Base-by-base conservation (phyloP, 148 eudicot species). In the Beta vulgaris region DNA sequence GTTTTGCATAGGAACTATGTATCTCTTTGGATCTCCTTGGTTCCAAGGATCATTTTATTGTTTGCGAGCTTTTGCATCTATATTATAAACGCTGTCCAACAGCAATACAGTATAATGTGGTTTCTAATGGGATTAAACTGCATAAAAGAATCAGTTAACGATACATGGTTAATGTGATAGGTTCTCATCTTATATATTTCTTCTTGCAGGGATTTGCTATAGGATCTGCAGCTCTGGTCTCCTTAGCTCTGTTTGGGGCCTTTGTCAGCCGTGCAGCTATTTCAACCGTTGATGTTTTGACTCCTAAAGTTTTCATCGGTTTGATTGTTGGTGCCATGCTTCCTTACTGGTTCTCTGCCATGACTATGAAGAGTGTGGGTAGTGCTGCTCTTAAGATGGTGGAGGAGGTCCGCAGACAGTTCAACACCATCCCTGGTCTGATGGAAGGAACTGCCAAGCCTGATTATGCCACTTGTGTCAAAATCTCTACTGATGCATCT, bases 281-380 rank as follows among this genome's bases (percentile, higher is more conserved):
- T 75, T 57, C 86, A 42, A 88, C 87, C 5, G 94, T 92, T 2
- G 93, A 92, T 70, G 94, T 91, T 23, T 61, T 87, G 76, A 84
- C 86, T 65, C 98, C 98, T 10, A 93, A 88, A 80, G 98, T 93
- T 12, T 91, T 93, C 78, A 87, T 93, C 61, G 98, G 98, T 74
- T 68, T 93, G 81, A 21, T 93, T 31, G 96, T 91, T 48, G 98
- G 98, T 71, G 98, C 98, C 51, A 93, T 93, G 98, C 92, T 93
- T 79, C 98, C 98, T 14, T 93, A 91, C 78, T 91, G 98, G 98
- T 93, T 93, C 83, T 93, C 98, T 12, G 98, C 98, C 75, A 91
- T 93, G 98, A 93, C 98, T 63, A 93, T 93, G 98, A 93, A 93
- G 89, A 93, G 98, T 72, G 98, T 93, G 31, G 98, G 98, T 26